These are phyloP conservation scores for Meredithiella fracta DNA, from an alignment of 2,329 filamentous ascomycete species.

Conservation along the genomic window DNA sequence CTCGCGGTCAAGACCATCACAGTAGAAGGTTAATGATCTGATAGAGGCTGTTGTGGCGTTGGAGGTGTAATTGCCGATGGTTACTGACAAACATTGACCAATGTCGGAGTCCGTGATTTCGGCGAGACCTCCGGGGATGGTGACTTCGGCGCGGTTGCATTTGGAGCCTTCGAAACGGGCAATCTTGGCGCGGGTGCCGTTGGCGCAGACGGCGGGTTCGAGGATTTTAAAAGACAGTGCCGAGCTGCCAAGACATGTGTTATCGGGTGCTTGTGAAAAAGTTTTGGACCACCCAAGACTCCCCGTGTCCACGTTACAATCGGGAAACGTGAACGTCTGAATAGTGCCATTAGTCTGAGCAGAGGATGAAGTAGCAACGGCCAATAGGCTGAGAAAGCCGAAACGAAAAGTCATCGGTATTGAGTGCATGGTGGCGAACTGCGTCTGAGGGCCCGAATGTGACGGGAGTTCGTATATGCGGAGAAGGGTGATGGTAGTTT, in stretches of 20 bases:
- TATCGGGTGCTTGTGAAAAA: slow-evolving; percentile 13
- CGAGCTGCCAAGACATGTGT: slow-evolving; percentile 13
- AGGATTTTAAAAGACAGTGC: slow-evolving; percentile 13
- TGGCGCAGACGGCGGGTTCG: slow-evolving; percentile 13
- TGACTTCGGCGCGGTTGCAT: slow-evolving; percentile 15
- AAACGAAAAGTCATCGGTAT: background rate
- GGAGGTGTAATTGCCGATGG: slow-evolving; percentile 8
- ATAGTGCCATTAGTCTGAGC: slow-evolving; percentile 14
- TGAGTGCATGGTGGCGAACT: background rate
- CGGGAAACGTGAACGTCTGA: slow-evolving; percentile 12
- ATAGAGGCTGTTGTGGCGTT: slow-evolving; percentile 11
- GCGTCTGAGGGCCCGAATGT: background rate
- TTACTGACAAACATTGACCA: slow-evolving; percentile 6
- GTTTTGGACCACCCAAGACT: slow-evolving; percentile 3
- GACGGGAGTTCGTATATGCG: background rate
- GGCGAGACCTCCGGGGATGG: slow-evolving; percentile 12
- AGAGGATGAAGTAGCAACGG: background rate
- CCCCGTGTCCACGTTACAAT: slow-evolving; percentile 9
- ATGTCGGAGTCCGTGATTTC: slow-evolving; percentile 14
- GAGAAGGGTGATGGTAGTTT: background rate
- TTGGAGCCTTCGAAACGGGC: slow-evolving; percentile 14
- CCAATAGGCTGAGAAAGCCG: background rate
- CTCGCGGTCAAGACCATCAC: slow-evolving; percentile 11
- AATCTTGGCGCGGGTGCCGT: slow-evolving; percentile 15
- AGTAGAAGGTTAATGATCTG: slow-evolving; percentile 14